These are phyloP conservation scores for Brachypodium distachyon DNA, from an alignment of 202 grass and related monocot genomes.

Conservation along the genomic window DNA sequence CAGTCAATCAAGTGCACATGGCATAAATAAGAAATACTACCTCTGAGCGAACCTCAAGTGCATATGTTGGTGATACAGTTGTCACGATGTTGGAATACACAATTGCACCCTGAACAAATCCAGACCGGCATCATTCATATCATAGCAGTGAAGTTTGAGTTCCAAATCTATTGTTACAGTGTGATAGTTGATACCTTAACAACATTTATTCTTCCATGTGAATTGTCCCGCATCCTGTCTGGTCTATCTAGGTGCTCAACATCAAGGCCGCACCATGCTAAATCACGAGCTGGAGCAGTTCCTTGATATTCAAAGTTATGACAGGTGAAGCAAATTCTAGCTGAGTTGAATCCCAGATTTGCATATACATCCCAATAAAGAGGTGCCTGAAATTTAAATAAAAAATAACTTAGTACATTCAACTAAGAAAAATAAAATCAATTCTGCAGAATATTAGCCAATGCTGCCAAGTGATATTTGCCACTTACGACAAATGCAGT, in stretches of 20 bases:
- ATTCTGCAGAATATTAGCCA: constrained; percentile 5
- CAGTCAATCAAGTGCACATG: background rate
- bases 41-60: constrained; percentile 84
- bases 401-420: background rate
- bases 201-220: constrained; percentile 81
- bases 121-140: constrained; percentile 14
- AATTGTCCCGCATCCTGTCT: constrained; percentile 85
- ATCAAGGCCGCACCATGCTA: constrained; percentile 82
- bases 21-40: constrained; percentile 38
- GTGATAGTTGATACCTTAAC: constrained; percentile 63
- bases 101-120: constrained; percentile 71
- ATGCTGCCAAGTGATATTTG: background rate
- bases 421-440: constrained; percentile 8
- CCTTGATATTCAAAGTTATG: constrained; percentile 99
- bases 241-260: constrained; percentile 73
- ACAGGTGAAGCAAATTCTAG: constrained; percentile 97
- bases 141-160: constrained; percentile 7
- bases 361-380: constrained; percentile 98
- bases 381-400: constrained; percentile 48
- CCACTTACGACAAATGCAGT: constrained; percentile 88
- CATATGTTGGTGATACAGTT: constrained; percentile 94
- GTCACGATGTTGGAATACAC: constrained; percentile 98
- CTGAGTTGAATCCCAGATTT: constrained; percentile 72
- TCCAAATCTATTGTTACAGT: constrained; percentile 6
- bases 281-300: constrained; percentile 60